Evolutionary conservation across 257 asterid genomes (phyloP).

Genomic region (Petrea volubilis): DNA sequence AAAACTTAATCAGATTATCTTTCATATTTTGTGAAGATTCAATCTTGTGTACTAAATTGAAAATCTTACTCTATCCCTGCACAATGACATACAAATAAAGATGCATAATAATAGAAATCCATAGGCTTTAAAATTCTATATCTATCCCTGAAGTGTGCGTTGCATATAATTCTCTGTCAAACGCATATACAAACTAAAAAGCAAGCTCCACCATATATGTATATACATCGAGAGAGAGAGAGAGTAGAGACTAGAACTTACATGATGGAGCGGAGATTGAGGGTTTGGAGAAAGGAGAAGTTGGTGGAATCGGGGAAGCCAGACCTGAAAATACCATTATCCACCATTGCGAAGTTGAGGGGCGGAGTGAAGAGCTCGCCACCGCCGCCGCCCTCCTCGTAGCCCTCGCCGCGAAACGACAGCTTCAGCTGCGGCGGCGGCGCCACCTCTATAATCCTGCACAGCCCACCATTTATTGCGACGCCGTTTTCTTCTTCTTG

Average conservation of each 20-base stretch:
- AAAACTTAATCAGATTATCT: too few species aligned
- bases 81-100: too few species aligned
- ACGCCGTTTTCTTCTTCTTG: constrained; percentile 18
- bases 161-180: neutral
- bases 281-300: constrained; percentile 71
- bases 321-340: constrained; percentile 66
- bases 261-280: constrained; percentile 74
- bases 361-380: constrained; percentile 66
- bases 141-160: too few species aligned
- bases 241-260: constrained; percentile 18
- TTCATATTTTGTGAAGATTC: too few species aligned
- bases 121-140: too few species aligned
- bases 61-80: too few species aligned
- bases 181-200: neutral
- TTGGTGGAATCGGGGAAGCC: constrained; percentile 72
- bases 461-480: constrained; percentile 31
- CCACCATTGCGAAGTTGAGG: constrained; percentile 79
- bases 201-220: neutral
- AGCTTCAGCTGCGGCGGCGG: constrained; percentile 35
- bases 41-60: too few species aligned
- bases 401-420: constrained; percentile 31
- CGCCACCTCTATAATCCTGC: constrained; percentile 44
- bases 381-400: constrained; percentile 38
- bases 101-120: too few species aligned
- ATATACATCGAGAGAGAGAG: neutral